phyloP scores from a whole-genome alignment of 139 green algal genomes.

The Chlamydomonas eustigma region DNA sequence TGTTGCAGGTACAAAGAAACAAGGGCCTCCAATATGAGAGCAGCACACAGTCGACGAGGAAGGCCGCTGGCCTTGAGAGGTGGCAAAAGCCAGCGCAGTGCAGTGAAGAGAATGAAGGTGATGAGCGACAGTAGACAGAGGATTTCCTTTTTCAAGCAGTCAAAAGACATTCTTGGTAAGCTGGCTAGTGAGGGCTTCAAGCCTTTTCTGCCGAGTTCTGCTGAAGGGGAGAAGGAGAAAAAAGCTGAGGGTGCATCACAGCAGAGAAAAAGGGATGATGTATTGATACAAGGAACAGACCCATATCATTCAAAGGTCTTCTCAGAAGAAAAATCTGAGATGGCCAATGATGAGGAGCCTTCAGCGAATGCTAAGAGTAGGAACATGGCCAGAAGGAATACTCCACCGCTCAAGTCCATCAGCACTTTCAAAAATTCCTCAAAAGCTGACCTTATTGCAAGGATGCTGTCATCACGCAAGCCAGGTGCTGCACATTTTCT shows the following conservation, averaged over 20 bases:
- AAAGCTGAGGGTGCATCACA: too few species aligned
- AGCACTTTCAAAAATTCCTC: too few species aligned
- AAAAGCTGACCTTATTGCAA: background rate
- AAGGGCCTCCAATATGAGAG: background rate
- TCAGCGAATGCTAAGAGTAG: too few species aligned
- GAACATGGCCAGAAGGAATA: too few species aligned
- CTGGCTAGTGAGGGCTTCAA: background rate
- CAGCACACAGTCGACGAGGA: background rate
- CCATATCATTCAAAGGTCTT: too few species aligned
- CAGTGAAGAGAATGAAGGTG: too few species aligned
- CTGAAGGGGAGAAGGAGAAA: background rate
- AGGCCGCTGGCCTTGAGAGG: background rate
- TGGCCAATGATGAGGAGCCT: too few species aligned
- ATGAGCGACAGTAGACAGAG: background rate
- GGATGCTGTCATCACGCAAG: background rate
- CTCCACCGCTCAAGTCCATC: too few species aligned
- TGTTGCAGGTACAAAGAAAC: conserved; percentile 14
- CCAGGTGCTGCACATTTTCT: background rate
- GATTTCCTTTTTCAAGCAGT: background rate
- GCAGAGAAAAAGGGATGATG: too few species aligned
- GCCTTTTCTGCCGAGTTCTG: background rate
- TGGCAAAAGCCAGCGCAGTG: background rate
- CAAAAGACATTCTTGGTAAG: background rate
- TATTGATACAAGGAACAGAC: too few species aligned
- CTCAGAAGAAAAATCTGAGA: too few species aligned